A percentile compares a stretch with the other conserved stretches of the same genome.
These are phyloP conservation scores for Pichia sp. DNA, from an alignment of 1,139 yeast genomes.

Conservation along the genomic window DNA sequence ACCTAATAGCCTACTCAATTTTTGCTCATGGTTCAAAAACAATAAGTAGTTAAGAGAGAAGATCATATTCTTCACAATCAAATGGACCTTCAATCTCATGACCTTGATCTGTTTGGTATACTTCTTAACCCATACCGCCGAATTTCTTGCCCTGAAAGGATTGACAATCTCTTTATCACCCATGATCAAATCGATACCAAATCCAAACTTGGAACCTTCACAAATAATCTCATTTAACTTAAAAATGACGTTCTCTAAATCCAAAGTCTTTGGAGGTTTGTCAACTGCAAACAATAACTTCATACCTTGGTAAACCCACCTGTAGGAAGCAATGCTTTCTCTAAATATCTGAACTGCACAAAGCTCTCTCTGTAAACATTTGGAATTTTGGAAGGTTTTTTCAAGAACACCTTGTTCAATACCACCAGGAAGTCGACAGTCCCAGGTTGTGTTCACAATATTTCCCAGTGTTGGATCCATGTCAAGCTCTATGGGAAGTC, in stretches of 20 bases:
- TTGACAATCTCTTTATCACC: slow-evolving; percentile 16
- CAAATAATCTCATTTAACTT: slow-evolving; percentile 25
- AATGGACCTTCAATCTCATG: slow-evolving; percentile 24
- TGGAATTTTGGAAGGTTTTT: slow-evolving; percentile 25
- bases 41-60: slow-evolving; percentile 41
- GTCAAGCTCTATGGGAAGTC: slow-evolving; percentile 28
- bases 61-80: slow-evolving; percentile 38
- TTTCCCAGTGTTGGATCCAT: slow-evolving; percentile 26
- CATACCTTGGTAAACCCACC: slow-evolving; percentile 30
- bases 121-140: slow-evolving; percentile 16
- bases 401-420: slow-evolving; percentile 29
- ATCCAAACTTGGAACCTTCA: slow-evolving; percentile 28
- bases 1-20: slow-evolving; percentile 25
- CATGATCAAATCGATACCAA: slow-evolving; percentile 20
- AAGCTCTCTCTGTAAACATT: slow-evolving; percentile 28
- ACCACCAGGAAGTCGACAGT: slow-evolving; percentile 29
- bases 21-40: slow-evolving; percentile 39
- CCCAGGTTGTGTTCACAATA: slow-evolving; percentile 26
- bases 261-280: slow-evolving; percentile 28
- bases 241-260: slow-evolving; percentile 25
- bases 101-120: slow-evolving; percentile 22
- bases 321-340: slow-evolving; percentile 30
- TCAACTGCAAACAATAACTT: slow-evolving; percentile 28
- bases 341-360: slow-evolving; percentile 30
- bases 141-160: slow-evolving; percentile 12